phyloP scores from a whole-genome alignment of 2,329 filamentous ascomycete genomes.

The Neobulgaria alba region DNA sequence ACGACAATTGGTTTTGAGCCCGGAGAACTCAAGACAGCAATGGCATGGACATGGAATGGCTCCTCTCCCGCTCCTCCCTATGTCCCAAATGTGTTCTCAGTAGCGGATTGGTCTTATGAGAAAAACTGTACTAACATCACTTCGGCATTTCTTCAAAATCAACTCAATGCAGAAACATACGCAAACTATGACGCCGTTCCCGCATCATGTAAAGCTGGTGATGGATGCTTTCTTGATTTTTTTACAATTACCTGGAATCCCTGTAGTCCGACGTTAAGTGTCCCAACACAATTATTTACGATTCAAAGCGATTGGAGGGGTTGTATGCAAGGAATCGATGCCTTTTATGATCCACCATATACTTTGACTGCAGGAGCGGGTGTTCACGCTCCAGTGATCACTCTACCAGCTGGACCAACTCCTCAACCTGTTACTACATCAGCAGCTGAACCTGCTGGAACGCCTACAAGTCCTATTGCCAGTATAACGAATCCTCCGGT shows the following conservation, averaged over 20 bases:
- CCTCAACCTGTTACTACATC: not conserved
- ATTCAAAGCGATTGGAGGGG: constrained; percentile 1
- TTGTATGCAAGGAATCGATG: constrained; percentile 2
- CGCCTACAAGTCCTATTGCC: not conserved
- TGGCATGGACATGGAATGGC: constrained; percentile 3
- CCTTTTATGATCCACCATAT: constrained; percentile 5
- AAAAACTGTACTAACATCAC: not conserved
- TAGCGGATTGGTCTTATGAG: constrained; percentile 1
- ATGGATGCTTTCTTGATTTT: not conserved
- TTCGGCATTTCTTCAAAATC: constrained; percentile 1
- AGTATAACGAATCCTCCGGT: not conserved
- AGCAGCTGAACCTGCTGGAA: not conserved
- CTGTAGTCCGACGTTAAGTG: constrained; percentile 1
- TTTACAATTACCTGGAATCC: constrained; percentile 3
- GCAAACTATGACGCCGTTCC: not conserved
- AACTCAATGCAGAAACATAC: not conserved
- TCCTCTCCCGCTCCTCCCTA: not conserved
- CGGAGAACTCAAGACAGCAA: constrained; percentile 2
- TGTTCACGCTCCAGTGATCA: not conserved
- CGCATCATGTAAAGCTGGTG: not conserved
- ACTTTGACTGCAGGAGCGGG: constrained; percentile 1
- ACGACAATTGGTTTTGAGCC: constrained; percentile 6
- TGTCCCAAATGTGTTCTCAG: not conserved
- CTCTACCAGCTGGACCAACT: not conserved
- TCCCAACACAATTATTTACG: constrained; percentile 1